Conservation (phyloP, 495 filamentous ascomycete species). For the Aspergillus wentii region DNA sequence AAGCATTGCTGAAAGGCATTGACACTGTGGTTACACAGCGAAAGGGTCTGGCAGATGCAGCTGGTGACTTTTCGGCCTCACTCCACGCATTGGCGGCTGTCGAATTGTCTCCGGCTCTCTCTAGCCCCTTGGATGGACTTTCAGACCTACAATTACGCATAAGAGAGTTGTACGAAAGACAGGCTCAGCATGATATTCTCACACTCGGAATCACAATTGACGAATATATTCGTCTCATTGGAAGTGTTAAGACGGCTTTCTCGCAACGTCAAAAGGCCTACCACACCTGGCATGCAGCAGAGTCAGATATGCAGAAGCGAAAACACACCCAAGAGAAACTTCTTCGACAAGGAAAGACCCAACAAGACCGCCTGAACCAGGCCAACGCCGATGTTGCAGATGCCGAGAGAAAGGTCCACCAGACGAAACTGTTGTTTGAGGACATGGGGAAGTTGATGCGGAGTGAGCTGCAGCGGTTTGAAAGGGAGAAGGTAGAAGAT, state of each 20-base stretch:
- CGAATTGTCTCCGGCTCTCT: constrained; percentile 83
- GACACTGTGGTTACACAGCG: constrained; percentile 87
- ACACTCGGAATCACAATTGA: constrained; percentile 97
- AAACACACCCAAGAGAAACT: constrained; percentile 85
- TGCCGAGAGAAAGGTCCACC: constrained; percentile 89
- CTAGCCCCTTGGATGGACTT: constrained; percentile 80
- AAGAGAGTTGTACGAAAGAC: constrained; percentile 89
- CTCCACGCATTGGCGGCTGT: constrained; percentile 86
- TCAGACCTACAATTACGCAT: constrained; percentile 92
- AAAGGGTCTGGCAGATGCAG: constrained; percentile 87
- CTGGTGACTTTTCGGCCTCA: constrained; percentile 85
- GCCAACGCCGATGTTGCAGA: constrained; percentile 87
- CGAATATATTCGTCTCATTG: constrained; percentile 95
- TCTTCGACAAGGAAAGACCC: constrained; percentile 84
- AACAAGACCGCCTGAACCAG: constrained; percentile 92
- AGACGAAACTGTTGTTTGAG: constrained; percentile 84
- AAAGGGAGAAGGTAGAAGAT: constrained; percentile 97
- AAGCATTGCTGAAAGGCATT: constrained; percentile 87
- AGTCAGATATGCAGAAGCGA: constrained; percentile 82
- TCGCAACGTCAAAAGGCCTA: constrained; percentile 90
- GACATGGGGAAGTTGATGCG: constrained; percentile 96
- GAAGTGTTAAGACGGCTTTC: constrained; percentile 88
- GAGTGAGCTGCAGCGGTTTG: constrained; percentile 85
- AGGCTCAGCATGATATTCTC: constrained; percentile 94
- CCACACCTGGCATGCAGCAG: constrained; percentile 85